These are phyloP conservation scores for Davidsoniella neocaledoniae DNA, from an alignment of 2,329 filamentous ascomycete genomes.

Conservation along the genomic window DNA sequence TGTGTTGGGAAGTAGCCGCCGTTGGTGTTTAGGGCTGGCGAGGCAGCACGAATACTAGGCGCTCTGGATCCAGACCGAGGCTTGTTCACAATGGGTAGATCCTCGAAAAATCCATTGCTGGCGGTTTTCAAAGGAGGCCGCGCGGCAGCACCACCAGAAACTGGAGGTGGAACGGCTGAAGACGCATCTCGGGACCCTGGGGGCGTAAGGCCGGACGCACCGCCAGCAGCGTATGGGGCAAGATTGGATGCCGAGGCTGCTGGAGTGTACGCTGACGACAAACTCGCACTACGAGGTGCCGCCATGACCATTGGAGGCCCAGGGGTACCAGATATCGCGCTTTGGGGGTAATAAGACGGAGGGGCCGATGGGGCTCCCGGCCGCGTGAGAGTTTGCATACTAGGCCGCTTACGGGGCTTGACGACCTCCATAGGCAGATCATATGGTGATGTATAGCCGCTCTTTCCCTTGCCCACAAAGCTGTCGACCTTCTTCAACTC, in stretches of 20 bases:
- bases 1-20: slow-evolving; percentile 5
- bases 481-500: slow-evolving; percentile 51
- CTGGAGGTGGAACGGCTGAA: slow-evolving; percentile 7
- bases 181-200: slow-evolving; percentile 13
- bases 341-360: slow-evolving; percentile 18
- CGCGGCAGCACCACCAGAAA: slow-evolving; percentile 19
- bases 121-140: slow-evolving; percentile 23
- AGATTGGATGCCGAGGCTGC: slow-evolving; percentile 14
- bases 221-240: not conserved
- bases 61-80: slow-evolving; percentile 44
- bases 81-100: slow-evolving; percentile 47
- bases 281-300: slow-evolving; percentile 47
- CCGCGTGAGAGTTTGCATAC: slow-evolving; percentile 28
- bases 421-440: slow-evolving; percentile 84
- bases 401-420: slow-evolving; percentile 49
- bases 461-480: slow-evolving; percentile 79
- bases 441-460: slow-evolving; percentile 85
- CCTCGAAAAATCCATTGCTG: slow-evolving; percentile 56
- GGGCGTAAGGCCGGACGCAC: slow-evolving; percentile 11
- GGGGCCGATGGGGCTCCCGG: not conserved
- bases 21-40: slow-evolving; percentile 23
- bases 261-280: slow-evolving; percentile 21
- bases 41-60: slow-evolving; percentile 24
- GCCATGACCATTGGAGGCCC: slow-evolving; percentile 24
- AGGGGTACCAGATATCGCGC: slow-evolving; percentile 22